phyloP scores from a whole-genome alignment of 768 basidiomycete genomes.

The Macrocybe gigantea region DNA sequence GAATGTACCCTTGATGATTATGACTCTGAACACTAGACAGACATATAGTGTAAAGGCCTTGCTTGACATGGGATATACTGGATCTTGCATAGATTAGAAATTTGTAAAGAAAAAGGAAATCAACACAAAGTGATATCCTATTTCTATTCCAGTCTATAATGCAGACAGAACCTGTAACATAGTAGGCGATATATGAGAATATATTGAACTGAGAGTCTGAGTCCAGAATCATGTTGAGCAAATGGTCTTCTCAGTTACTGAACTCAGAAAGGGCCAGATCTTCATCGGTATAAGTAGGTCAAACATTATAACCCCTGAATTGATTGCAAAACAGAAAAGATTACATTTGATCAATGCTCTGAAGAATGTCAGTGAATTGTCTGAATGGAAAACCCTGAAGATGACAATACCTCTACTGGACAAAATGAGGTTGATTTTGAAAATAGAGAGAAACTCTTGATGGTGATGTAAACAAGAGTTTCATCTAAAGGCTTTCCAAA shows the following conservation, averaged over 20 bases:
- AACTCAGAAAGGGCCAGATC: slow-evolving; percentile 8
- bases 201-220: slow-evolving; percentile 12
- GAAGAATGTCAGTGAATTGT: not conserved
- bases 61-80: not conserved
- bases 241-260: slow-evolving; percentile 14
- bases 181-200: slow-evolving; percentile 11
- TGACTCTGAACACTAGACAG: not conserved
- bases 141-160: slow-evolving; percentile 15
- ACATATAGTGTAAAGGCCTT: not conserved
- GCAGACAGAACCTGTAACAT: slow-evolving; percentile 14
- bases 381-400: no score
- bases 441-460: no score
- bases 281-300: slow-evolving; percentile 16
- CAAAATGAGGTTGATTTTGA: no score
- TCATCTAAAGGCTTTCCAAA: not conserved
- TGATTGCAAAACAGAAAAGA: slow-evolving; percentile 9
- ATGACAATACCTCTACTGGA: no score
- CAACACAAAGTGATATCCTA: not conserved
- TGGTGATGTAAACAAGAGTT: no score
- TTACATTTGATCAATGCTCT: slow-evolving; percentile 8
- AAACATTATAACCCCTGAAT: slow-evolving; percentile 15
- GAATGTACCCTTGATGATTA: not conserved
- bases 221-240: slow-evolving; percentile 14
- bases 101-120: not conserved
- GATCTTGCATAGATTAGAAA: not conserved